Base-by-base conservation (phyloP, 208 protist species). In the Chromosphaera perkinsii region DNA sequence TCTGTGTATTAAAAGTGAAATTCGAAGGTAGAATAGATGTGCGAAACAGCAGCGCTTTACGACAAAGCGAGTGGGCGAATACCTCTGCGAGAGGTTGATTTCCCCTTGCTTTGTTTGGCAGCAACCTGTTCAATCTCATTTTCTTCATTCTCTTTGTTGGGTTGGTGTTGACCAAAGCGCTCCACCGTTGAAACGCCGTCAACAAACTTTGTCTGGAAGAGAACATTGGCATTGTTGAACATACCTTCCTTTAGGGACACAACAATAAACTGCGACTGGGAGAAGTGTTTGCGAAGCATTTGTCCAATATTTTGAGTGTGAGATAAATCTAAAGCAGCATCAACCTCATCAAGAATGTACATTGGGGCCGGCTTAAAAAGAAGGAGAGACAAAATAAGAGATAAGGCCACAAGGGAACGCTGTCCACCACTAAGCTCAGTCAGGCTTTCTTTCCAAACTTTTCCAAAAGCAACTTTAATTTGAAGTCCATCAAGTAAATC, bases 301-400 rank as follows among this genome's bases (percentile, higher is more conserved):
- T 84, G 62, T 88, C 97, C 83, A 98, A 99, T 87, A 51, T 87
- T 87, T 58, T 97, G 91, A 31, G 97, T 99, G 84, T 99, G 96
- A 31, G 83, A 92, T 22, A 96, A 87, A 81, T 99, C 98, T 1
- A 99, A 87, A 0, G 97, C 97, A 27, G 97, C 93, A 80, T 99
- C 98, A 33, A 99, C 91, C 83, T 99, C 96, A 81, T 99, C 96
- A 1, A 99, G 77, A 74, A 98, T 98, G 84, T 98, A 98, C 62
- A 99, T 87, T 1, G 97, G 97, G 0, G 97, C 97, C 7, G 96
- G 97, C 48, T 98, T 97, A 69, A 97, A 98, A 22, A 89, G 83
- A 2, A 99, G 84, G 35, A 99, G 89, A 17, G 96, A 85, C 0
- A 99, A 84, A 59, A 99, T 96, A 20, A 99, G 85, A 43, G 95